Percentiles rank a stretch among this genome's conserved stretches.
These are phyloP conservation scores for Hanseniaspora uvarum DNA, from an alignment of 1,139 yeast genomes.

Conservation along the genomic window DNA sequence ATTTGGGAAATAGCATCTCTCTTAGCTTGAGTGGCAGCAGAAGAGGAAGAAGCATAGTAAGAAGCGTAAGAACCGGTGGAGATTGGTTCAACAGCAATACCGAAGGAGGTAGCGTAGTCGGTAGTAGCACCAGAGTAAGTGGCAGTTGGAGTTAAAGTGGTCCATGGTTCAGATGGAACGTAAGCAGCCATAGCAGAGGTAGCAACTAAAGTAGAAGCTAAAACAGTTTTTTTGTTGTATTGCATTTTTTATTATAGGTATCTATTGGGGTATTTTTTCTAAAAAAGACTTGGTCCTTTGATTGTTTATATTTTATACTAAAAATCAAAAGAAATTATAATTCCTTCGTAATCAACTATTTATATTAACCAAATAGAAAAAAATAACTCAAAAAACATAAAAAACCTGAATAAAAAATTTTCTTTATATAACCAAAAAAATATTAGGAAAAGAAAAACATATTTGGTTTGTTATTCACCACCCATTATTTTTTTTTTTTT, in stretches of 20 bases:
- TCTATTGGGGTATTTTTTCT: neutral
- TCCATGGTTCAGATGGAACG: constrained; percentile 63
- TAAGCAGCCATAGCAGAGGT: constrained; percentile 50
- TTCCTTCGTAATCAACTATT: no score
- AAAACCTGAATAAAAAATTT: no score
- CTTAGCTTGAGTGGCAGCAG: constrained; percentile 22
- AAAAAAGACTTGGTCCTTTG: neutral
- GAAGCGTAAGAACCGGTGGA: constrained; percentile 33
- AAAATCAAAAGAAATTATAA: no score
- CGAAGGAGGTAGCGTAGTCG: constrained; percentile 51
- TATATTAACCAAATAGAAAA: no score
- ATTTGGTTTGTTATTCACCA: no score
- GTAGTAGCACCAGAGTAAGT: constrained; percentile 52
- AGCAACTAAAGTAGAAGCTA: constrained; percentile 37
- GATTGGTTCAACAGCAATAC: constrained; percentile 56
- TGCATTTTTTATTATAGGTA: constrained; percentile 26
- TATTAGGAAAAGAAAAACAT: no score
- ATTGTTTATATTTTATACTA: no score
- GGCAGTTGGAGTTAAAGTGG: constrained; percentile 56
- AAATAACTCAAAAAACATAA: no score
- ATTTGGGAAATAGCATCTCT: constrained; percentile 36
- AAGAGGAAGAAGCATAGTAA: constrained; percentile 30
- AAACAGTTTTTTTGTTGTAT: constrained; percentile 32
- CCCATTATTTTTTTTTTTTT: neutral
- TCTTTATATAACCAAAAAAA: no score